phyloP scores from a whole-genome alignment of 2,329 filamentous ascomycete species.

The Seiridium unicorne region DNA sequence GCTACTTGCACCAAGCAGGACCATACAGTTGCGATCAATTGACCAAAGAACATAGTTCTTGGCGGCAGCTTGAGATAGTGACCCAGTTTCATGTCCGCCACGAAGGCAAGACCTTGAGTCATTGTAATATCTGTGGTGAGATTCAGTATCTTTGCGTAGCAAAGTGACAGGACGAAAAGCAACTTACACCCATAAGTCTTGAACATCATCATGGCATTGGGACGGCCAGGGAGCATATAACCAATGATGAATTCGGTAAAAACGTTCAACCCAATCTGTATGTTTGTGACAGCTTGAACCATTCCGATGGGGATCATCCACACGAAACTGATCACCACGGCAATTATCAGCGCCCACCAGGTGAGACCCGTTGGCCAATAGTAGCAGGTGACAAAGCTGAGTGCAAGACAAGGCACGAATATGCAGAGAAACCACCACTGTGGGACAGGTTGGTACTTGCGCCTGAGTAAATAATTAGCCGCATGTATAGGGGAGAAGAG shows the following conservation, averaged over 20 bases:
- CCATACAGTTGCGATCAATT: conserved; percentile 17
- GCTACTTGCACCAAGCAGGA: conserved; percentile 41
- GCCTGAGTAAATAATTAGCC: background rate
- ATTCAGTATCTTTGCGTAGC: background rate
- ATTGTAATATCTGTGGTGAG: background rate
- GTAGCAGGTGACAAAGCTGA: conserved; percentile 13
- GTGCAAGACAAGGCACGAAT: conserved; percentile 1
- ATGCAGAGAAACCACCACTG: conserved; percentile 1
- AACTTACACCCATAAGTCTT: conserved; percentile 52
- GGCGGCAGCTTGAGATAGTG: conserved; percentile 9
- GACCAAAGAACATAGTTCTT: conserved; percentile 5
- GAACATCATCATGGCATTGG: conserved; percentile 76
- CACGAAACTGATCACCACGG: conserved; percentile 54
- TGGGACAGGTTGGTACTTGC: background rate
- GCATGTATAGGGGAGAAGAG: background rate
- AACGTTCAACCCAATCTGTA: conserved; percentile 54
- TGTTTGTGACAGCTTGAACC: conserved; percentile 60
- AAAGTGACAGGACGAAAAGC: too few relatives aligned
- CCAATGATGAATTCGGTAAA: conserved; percentile 72
- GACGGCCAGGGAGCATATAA: conserved; percentile 69
- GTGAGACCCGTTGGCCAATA: conserved; percentile 55
- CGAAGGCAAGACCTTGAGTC: background rate
- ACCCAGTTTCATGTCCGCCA: conserved; percentile 5
- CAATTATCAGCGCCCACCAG: conserved; percentile 57
- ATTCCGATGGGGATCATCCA: conserved; percentile 62